Evolutionary conservation across 495 filamentous ascomycete species (phyloP).

Genomic region (Usnea hakonensis): DNA sequence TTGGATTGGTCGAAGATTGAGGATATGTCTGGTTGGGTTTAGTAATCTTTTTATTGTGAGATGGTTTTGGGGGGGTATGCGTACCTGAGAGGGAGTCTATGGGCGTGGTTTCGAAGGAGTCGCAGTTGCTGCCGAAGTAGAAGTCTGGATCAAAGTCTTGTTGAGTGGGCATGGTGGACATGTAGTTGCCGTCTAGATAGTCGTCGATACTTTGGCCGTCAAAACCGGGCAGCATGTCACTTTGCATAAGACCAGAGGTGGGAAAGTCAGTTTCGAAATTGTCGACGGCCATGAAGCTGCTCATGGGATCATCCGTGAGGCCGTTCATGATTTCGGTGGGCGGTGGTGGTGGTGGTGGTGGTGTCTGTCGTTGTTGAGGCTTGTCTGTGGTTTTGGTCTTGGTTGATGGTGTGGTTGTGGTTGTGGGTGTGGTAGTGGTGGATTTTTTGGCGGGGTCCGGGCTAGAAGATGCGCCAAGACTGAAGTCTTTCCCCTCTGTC

Average conservation of each 20-base stretch:
- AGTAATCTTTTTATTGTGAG: neutral
- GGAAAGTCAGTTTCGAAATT: neutral
- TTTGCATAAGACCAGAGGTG: neutral
- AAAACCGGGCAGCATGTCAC: neutral
- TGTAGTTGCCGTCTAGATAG: neutral
- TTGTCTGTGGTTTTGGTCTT: neutral
- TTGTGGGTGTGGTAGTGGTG: too few relatives aligned
- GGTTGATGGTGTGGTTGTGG: too few relatives aligned
- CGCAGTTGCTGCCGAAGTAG: neutral
- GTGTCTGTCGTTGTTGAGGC: neutral
- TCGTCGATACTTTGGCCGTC: conserved; percentile 1
- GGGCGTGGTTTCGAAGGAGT: neutral
- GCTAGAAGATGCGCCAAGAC: neutral
- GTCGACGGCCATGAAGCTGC: neutral
- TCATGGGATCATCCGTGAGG: neutral
- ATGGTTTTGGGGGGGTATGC: too few relatives aligned
- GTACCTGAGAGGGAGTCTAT: neutral
- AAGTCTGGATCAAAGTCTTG: neutral
- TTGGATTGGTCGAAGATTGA: neutral
- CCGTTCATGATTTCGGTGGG: neutral
- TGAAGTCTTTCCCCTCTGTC: neutral
- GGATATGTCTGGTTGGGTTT: neutral
- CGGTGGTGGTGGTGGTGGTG: too few relatives aligned
- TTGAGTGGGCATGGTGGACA: neutral
- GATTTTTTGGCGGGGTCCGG: neutral